Conservation (phyloP, 106 monocot species). For the Apostasia shenzhenica region DNA sequence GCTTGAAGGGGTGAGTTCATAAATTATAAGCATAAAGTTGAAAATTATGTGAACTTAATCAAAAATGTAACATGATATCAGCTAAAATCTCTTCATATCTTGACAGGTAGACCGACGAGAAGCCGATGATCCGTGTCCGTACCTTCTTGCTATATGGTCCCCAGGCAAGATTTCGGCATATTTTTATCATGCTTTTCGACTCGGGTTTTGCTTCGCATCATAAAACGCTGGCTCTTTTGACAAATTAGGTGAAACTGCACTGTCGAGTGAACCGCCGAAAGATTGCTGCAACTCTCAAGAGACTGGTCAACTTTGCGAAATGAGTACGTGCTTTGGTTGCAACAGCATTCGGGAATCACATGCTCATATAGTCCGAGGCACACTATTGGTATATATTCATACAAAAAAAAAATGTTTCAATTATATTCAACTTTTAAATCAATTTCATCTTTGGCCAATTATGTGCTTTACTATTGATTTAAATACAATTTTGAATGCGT, state of each 20-base stretch:
- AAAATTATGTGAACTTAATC: not conserved
- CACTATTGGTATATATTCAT: constrained; percentile 33
- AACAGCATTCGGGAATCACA: constrained; percentile 42
- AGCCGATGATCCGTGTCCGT: constrained; percentile 46
- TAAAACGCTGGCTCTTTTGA: not conserved
- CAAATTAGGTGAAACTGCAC: constrained; percentile 47
- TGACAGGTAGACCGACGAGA: constrained; percentile 42
- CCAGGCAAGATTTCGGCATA: constrained; percentile 29
- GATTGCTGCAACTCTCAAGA: constrained; percentile 21
- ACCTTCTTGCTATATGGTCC: constrained; percentile 58
- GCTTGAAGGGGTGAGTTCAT: constrained; percentile 36
- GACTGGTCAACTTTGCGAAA: constrained; percentile 23
- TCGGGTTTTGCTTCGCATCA: not conserved
- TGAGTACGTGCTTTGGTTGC: constrained; percentile 43
- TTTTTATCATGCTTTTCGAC: not conserved
- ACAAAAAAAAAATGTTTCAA: too few relatives aligned
- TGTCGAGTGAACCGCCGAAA: constrained; percentile 38
- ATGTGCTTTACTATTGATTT: not conserved
- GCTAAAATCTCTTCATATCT: not conserved
- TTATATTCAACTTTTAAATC: too few relatives aligned
- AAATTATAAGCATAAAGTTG: not conserved
- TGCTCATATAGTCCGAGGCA: constrained; percentile 43
- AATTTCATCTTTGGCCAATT: not conserved
- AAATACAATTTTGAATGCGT: not conserved
- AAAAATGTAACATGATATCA: not conserved